A percentile compares a stretch with the other conserved stretches of the same genome.
Conservation (phyloP, 768 basidiomycete genomes). For the Kwoniella botswanensis region DNA sequence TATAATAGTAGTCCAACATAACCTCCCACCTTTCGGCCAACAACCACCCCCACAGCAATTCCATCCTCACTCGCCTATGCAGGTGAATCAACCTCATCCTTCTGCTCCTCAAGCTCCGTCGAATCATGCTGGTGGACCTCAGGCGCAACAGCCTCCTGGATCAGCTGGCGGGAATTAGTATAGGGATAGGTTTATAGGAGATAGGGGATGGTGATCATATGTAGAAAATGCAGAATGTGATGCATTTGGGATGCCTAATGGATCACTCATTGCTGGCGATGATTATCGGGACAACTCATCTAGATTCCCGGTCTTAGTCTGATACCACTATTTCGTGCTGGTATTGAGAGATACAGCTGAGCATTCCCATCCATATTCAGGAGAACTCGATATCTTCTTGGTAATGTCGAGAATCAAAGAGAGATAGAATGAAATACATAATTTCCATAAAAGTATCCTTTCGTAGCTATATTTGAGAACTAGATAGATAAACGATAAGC, state of each 20-base stretch:
- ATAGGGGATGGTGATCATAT: background rate
- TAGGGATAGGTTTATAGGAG: background rate
- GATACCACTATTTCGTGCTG: no score
- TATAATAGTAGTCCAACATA: constrained; percentile 30
- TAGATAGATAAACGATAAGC: no score
- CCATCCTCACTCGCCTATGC: constrained; percentile 17
- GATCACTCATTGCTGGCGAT: no score
- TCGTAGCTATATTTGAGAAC: no score
- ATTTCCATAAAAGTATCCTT: no score
- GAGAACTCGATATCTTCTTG: no score
- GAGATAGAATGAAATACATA: no score
- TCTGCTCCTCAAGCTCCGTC: background rate
- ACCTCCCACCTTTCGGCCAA: constrained; percentile 32
- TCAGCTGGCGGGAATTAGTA: background rate
- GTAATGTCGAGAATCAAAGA: no score
- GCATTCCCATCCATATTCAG: no score
- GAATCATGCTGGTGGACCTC: background rate
- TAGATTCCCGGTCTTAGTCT: no score
- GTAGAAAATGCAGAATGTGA: background rate
- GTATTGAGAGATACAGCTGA: no score
- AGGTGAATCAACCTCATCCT: constrained; percentile 10
- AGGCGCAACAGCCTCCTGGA: background rate
- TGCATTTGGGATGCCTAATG: background rate
- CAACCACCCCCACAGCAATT: constrained; percentile 14
- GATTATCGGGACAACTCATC: no score